A percentile compares a stretch with the other conserved stretches of the same genome.
These are phyloP conservation scores for Akanthomyces dipterigenus DNA, from an alignment of 2,329 filamentous ascomycete species.

Conservation along the genomic window DNA sequence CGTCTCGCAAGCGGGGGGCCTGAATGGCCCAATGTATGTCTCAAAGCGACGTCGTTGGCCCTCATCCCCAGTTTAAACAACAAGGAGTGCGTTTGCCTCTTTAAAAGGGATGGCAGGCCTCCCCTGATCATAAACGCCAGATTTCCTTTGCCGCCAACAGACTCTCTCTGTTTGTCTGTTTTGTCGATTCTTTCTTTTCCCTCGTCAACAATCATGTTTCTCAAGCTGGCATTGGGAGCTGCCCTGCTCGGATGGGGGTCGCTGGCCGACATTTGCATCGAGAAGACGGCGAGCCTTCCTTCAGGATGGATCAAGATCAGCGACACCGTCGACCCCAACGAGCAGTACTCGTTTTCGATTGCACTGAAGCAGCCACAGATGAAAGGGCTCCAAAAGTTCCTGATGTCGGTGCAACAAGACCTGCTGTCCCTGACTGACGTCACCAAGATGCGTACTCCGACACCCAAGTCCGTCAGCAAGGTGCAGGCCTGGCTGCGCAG, in stretches of 20 bases:
- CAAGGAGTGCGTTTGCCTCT: neutral
- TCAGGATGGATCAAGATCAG: constrained; percentile 15
- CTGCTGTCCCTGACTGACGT: constrained; percentile 33
- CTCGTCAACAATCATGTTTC: neutral
- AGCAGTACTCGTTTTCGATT: constrained; percentile 15
- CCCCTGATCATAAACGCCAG: neutral
- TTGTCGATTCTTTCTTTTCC: neutral
- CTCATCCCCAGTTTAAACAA: neutral
- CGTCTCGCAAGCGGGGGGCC: neutral
- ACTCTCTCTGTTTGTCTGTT: neutral
- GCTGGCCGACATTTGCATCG: constrained; percentile 6
- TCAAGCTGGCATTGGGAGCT: constrained; percentile 1
- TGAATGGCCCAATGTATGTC: neutral
- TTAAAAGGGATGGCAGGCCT: neutral
- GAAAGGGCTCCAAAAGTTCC: constrained; percentile 9
- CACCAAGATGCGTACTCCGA: constrained; percentile 28
- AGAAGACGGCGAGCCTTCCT: constrained; percentile 8
- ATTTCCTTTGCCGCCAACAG: neutral
- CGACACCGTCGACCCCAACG: constrained; percentile 17
- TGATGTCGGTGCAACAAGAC: constrained; percentile 17
- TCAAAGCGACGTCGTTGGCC: neutral
- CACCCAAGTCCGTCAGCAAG: constrained; percentile 24
- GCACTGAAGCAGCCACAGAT: constrained; percentile 14
- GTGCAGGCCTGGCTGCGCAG: constrained; percentile 37
- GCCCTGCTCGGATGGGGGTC: constrained; percentile 5